A percentile compares a stretch with the other conserved stretches of the same genome.
Conservation (phyloP, 2,329 filamentous ascomycete genomes). For the Beauveria australis region DNA sequence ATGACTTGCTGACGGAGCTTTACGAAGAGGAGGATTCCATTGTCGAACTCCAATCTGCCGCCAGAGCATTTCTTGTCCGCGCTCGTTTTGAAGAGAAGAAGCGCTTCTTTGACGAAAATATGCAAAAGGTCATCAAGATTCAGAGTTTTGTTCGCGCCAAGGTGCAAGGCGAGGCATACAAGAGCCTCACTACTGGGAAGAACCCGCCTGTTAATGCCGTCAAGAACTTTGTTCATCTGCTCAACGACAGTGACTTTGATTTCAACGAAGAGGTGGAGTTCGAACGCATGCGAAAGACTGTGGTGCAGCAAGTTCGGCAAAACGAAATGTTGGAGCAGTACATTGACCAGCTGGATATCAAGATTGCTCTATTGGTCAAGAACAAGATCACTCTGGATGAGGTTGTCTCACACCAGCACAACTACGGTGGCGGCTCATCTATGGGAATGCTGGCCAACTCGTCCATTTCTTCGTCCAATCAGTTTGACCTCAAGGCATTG, state of each 20-base stretch:
- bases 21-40: conserved; percentile 77
- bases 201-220: conserved; percentile 95
- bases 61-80: conserved; percentile 67
- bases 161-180: conserved; percentile 95
- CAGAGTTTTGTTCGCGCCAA: conserved; percentile 94
- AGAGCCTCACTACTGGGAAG: conserved; percentile 90
- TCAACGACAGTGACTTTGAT: conserved; percentile 97
- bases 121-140: conserved; percentile 98
- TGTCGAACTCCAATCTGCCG: conserved; percentile 63
- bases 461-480: conserved; percentile 81
- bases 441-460: conserved; percentile 78
- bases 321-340: conserved; percentile 98
- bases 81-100: conserved; percentile 74
- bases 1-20: conserved; percentile 64
- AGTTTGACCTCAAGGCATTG: conserved; percentile 91
- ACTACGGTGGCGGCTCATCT: conserved; percentile 76
- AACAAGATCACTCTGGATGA: conserved; percentile 99
- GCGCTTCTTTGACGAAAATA: conserved; percentile 86
- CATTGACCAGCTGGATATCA: conserved; percentile 96
- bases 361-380: conserved; percentile 95
- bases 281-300: conserved; percentile 86
- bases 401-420: conserved; percentile 92
- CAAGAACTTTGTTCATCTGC: conserved; percentile 94
- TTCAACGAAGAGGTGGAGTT: conserved; percentile 99
- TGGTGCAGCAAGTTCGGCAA: conserved; percentile 92